Evolutionary conservation across 2,329 filamentous ascomycete species (phyloP), one percentile per base, ranked within the genome.

Genomic region (Aspergillus sp.): DNA sequence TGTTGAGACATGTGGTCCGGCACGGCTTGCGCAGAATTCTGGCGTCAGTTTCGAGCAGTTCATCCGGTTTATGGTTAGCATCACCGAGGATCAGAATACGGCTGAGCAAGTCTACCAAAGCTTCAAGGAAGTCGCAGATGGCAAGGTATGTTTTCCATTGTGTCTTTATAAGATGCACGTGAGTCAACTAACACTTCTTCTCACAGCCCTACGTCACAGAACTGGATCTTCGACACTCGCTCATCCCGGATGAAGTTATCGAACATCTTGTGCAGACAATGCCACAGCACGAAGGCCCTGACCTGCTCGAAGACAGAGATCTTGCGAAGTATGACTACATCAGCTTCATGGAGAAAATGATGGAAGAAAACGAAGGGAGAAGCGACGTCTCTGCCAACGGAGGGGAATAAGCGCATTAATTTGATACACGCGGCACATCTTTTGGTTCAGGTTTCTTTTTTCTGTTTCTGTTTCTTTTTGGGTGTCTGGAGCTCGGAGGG

Each of bases 31-130:
- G 75, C 54, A 85, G 83, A 66, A 67, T 46, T 64, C 66, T 9
- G 80, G 85, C 54, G 93, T 98, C 44, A 93, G 87, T 4, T 98
- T 98, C 63, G 93, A 98, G 72, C 91, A 97, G 69, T 98, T 98
- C 64, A 98, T 98, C 65, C 83, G 88, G 35, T 98, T 98, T 76
- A 98, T 98, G 93, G 93, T 98, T 42, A 88, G 94, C 57, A 93
- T 96, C 43, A 98, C 93, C 8, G 93, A 98, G 70, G 93, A 98
- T 64, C 93, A 98, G 71, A 96, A 98, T 67, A 96, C 90, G 3
- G 93, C 93, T 8, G 93, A 97, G 69, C 93, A 98, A 68, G 93
- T 98, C 4, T 97, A 93, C 74, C 91, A 98, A 71, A 94, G 86
- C 53, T 98, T 98, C 80, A 82, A 84, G 48, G 93, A 98, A 70